Evolutionary conservation across 2,329 filamentous ascomycete species (phyloP), one percentile per base, ranked within the genome.

Genomic region (Alternaria incomplexa): DNA sequence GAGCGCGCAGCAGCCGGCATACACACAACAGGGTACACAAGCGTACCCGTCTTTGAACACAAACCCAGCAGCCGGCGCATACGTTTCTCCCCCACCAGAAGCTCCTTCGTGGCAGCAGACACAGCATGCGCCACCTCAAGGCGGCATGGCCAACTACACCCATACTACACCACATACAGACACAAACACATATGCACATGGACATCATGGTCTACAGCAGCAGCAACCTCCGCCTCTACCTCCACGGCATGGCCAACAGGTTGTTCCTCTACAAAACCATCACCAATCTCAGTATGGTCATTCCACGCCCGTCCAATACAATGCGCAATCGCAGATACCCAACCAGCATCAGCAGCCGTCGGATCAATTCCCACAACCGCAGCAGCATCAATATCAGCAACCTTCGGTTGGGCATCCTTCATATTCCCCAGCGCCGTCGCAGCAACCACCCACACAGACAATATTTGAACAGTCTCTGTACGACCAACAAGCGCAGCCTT

Each of bases 71-170:
- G 73, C 77, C 6, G 76, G 77, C 20, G 73, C 76, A 9, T 79
- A 80, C 55, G 69, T 76, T 3, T 76, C 78, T 66, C 77, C 78
- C 6, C 76, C 78, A 10, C 77, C 78, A 30, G 77, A 77, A 63
- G 66, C 77, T 36, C 74, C 77, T 26, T 75, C 75, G 40, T 80
- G 77, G 79, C 73, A 78, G 46, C 78, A 79, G 47, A 69, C 72
- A n/a, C 73, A 77, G 40, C 76, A 79, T 66, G 74, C 76, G 11
- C 73, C 76, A 10, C 61, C 74, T n/a, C 76, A 78, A 43, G 68
- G 72, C 13, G 72, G 66, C 8, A 57, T 48, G n/a, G 75, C 74
- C 64, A 77, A 73, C 56, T 79, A 74, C 60, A 76, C 58, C 30
- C 77, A 79, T 44, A 73, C 74, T 6, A 76, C 72, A 44, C 71